phyloP scores from a whole-genome alignment of 352 stramenopile genomes.

The Globisporangium orthogonon region DNA sequence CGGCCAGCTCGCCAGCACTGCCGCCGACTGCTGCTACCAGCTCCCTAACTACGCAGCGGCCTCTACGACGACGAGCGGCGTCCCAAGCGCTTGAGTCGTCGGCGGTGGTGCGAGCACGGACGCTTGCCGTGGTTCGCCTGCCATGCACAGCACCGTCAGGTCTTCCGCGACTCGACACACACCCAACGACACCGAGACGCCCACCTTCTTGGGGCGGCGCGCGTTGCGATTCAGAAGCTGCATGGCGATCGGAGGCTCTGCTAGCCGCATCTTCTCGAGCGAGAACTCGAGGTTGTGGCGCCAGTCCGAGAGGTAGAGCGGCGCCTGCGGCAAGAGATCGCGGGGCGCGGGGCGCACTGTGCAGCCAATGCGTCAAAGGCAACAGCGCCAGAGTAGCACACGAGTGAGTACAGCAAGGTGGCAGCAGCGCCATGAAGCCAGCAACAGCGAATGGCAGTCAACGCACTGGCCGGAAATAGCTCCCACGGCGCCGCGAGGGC shows the following conservation, averaged over 20 bases:
- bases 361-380: not conserved
- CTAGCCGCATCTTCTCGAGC: conserved; percentile 48
- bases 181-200: not conserved
- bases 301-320: conserved; percentile 49
- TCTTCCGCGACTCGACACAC: too few relatives aligned
- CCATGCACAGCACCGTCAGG: not conserved
- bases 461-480: conserved; percentile 35
- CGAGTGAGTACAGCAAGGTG: not conserved
- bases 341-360: conserved; percentile 8
- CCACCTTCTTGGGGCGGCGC: conserved; percentile 37
- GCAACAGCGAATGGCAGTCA: too few relatives aligned
- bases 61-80: conserved; percentile 11
- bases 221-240: conserved; percentile 44
- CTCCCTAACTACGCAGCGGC: not conserved
- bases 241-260: conserved; percentile 22
- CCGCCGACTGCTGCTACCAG: not conserved
- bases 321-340: conserved; percentile 14
- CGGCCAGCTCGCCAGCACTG: too few relatives aligned
- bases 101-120: conserved; percentile 42
- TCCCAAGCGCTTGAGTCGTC: conserved; percentile 35
- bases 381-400: not conserved
- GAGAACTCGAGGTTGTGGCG: conserved; percentile 48
- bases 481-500: conserved; percentile 22
- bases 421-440: too few relatives aligned
- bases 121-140: conserved; percentile 52